These are phyloP conservation scores for Davidsoniella australis DNA, from an alignment of 2,329 filamentous ascomycete genomes.

Conservation along the genomic window DNA sequence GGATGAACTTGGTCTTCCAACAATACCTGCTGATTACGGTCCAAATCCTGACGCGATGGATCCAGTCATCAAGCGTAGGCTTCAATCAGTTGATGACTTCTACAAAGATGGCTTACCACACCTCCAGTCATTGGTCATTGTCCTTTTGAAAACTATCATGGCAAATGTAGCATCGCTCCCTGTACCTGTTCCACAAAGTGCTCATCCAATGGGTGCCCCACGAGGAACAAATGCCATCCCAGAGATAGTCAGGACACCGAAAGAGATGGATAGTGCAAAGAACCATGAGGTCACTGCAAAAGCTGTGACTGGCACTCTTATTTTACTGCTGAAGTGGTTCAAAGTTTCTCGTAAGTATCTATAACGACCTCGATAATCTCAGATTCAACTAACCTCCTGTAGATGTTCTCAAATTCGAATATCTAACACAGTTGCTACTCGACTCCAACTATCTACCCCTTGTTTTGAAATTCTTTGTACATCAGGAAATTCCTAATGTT, in stretches of 20 bases:
- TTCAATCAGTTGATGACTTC: slow-evolving; percentile 62
- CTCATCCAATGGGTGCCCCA: slow-evolving; percentile 15
- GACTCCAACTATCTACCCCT: slow-evolving; percentile 92
- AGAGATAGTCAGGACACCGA: slow-evolving; percentile 26
- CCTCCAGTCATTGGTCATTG: slow-evolving; percentile 82
- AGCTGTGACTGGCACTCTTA: slow-evolving; percentile 72
- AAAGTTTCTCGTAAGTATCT: slow-evolving; percentile 70
- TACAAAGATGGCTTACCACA: slow-evolving; percentile 75
- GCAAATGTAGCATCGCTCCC: slow-evolving; percentile 68
- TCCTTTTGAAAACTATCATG: slow-evolving; percentile 75
- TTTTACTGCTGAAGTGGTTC: slow-evolving; percentile 90
- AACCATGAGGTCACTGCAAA: slow-evolving; percentile 79
- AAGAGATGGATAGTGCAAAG: slow-evolving; percentile 68
- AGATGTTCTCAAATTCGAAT: slow-evolving; percentile 94
- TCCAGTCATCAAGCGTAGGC: slow-evolving; percentile 41
- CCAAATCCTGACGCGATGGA: slow-evolving; percentile 31
- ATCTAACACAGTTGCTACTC: slow-evolving; percentile 77
- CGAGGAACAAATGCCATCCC: slow-evolving; percentile 27
- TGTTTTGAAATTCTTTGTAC: slow-evolving; percentile 80
- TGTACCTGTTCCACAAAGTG: slow-evolving; percentile 10
- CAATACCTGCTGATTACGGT: slow-evolving; percentile 23
- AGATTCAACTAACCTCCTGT: slow-evolving; percentile 14
- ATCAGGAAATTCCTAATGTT: slow-evolving; percentile 82
- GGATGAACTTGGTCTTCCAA: slow-evolving; percentile 15
- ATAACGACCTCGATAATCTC: not conserved